Evolutionary conservation across 345 rosid species (phyloP), one percentile per base, ranked within the genome.

Genomic region (Dipteronia dyeriana): DNA sequence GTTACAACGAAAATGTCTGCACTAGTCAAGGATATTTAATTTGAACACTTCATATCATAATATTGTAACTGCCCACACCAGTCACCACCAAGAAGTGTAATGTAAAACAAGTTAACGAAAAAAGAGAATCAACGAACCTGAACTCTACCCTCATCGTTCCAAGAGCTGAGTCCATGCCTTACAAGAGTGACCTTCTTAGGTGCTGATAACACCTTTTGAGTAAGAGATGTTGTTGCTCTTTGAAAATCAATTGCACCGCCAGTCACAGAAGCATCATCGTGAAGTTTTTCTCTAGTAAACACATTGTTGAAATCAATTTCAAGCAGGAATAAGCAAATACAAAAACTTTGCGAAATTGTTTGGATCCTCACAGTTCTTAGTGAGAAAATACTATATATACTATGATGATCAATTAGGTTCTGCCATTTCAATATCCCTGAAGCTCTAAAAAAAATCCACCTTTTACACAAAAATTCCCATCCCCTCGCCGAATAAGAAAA

Each of bases 81-180:
- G n/a, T n/a, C n/a, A n/a, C 16, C 47, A 17, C 26, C 63, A 67
- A 39, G 3, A 78, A 39, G 45, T 22, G 66, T 10, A 25, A 56
- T 12, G 31, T 51, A 54, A 69, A 53, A n/a, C 16, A 38, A 53
- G 75, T 20, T 61, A 7, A 64, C 19, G 19, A 82, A 39, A 41
- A 60, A 10, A 17, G 54, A 22, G n/a, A 57, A 38, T 43, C 41
- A 51, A 73, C 87, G 56, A 80, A 90, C 94, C 94, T 90, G 94
- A 79, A 90, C 85, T 83, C 88, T 83, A 23, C 87, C 75, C 79
- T 90, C 91, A 17, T 85, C 82, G 67, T 90, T 90, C 94, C 91
- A 90, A 76, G 91, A 81, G 85, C 94, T 90, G 69, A 90, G 94
- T 45, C 94, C 94, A 77, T 90, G 94, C 80, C 94, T 88, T 11